Evolutionary conservation across 2,329 filamentous ascomycete species (phyloP), one percentile per base, ranked within the genome.

Genomic region (Colletotrichum graminicola): DNA sequence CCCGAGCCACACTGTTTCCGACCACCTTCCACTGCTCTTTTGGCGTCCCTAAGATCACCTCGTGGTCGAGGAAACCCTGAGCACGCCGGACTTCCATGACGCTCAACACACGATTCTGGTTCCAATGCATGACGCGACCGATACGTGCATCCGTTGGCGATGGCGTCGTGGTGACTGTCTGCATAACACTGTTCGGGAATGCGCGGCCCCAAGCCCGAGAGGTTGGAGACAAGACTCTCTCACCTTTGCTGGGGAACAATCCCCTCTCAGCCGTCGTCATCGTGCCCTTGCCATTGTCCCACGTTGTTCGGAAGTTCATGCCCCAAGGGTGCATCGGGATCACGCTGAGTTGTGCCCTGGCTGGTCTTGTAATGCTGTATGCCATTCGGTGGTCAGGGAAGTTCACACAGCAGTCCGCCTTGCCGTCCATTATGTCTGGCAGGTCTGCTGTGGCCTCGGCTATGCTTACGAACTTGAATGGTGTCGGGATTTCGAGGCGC

Each of bases 1-100:
- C 87, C 11, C 93, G 83, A 3, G 93, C 89, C 0, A 97, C 93
- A 36, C 91, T 93, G 78, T 97, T 97, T 0, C 94, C 94, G 0
- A 95, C 84, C 26, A 93, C 88, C 66, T 85, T 87, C 82, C 88
- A 90, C 76, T 93, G 91, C 1, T 90, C 82, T 0, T 47, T 12
- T 0, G 85, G 78, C 0, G 65, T 76, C 0, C 93, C 93, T 1
- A 95, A 79, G 0, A 97, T 78, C 0, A 95, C 86, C 68, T 95
- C 93, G 7, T 90, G 74, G 66, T 95, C 92, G 0, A 85, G 89
- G 51, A 92, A 90, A 0, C 92, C 91, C 78, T 96, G 93, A 0
- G 90, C 91, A 1, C 92, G 83, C 1, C 91, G 82, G 0, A 85
- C 88, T 78, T 96, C 94, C 82, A 91, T 84, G 2, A 95, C 79